These are phyloP conservation scores for Phaseolus lunatus DNA, from an alignment of 306 rosid species.

Conservation along the genomic window DNA sequence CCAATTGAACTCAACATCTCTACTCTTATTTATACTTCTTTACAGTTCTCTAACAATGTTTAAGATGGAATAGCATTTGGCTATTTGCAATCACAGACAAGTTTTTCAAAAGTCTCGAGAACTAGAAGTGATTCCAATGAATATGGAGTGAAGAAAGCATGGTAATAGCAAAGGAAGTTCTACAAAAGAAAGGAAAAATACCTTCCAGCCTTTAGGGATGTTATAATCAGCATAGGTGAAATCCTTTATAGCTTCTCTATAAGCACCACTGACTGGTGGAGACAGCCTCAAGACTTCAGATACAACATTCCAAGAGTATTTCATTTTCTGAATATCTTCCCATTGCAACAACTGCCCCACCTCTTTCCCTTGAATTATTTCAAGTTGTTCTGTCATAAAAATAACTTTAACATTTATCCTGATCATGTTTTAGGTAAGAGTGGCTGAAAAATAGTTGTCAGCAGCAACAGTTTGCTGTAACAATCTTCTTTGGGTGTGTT, in stretches of 20 bases:
- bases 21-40: too few relatives aligned
- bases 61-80: constrained; percentile 2
- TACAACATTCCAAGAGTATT: constrained; percentile 64
- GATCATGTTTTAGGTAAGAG: constrained; percentile 9
- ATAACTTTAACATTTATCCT: constrained; percentile 16
- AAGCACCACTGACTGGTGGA: constrained; percentile 61
- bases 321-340: constrained; percentile 71
- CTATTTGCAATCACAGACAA: background rate
- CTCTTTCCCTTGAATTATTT: constrained; percentile 52
- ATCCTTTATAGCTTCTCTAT: constrained; percentile 53
- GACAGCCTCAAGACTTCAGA: constrained; percentile 56
- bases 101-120: background rate
- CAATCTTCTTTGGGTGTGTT: background rate
- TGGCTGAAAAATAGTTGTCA: background rate
- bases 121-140: background rate
- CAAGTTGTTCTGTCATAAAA: constrained; percentile 55
- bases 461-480: constrained; percentile 4
- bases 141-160: background rate
- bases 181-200: constrained; percentile 28
- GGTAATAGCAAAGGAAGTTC: background rate
- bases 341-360: constrained; percentile 52
- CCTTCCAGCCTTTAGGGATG: constrained; percentile 73
- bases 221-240: constrained; percentile 58
- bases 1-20: too few relatives aligned
- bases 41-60: background rate